Base-by-base conservation (phyloP, 805 yeast species). In the Metschnikowia lochheadii region DNA sequence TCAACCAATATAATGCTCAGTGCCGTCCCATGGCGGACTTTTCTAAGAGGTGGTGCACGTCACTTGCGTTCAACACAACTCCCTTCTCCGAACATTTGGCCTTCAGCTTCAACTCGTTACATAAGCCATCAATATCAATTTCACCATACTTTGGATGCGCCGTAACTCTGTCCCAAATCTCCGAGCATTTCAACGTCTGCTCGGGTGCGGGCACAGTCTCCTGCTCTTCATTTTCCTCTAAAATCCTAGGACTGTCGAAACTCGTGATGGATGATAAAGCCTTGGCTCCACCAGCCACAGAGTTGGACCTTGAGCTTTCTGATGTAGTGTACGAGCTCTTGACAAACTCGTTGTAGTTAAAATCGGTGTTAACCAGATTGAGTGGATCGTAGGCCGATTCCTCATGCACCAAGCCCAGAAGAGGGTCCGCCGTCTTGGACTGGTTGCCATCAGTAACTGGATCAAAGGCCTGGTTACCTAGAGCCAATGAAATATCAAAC, bases 51-150 rank as follows among this genome's bases (percentile, higher is more conserved):
- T 74, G 70, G 57, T 87, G 85, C 29, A 94, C 92, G 63, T 92
- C 97, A 35, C 77, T 71, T 50, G 86, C 85, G 54, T 87, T 84
- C 31, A 94, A 82, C 31, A 94, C 96, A 32, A 87, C 97, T 15
- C 99, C 99, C 49, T 77, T 73, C 63, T 92, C 97, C 13, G 96
- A 85, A 73, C 99, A 94, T 69, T 89, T 90, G 10, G 98, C 99
- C 77, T 92, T 94, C 36, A 84, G 69, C 69, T 92, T 87, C 64
- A 94, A 77, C 70, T 94, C 99, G 40, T 72, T 65, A 77, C 99
- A 94, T 65, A 94, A 78, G 2, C 96, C 95, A 64, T 92, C 97
- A 56, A 94, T 91, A 67, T 94, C 99, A 48, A 94, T 76, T 52
- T 91, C 97, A 5, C 94, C 83, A 67, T 91, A 94, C 64, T 86